These are phyloP conservation scores for Chaetothyriales sp. DNA, from an alignment of 2,329 filamentous ascomycete species.

Conservation along the genomic window DNA sequence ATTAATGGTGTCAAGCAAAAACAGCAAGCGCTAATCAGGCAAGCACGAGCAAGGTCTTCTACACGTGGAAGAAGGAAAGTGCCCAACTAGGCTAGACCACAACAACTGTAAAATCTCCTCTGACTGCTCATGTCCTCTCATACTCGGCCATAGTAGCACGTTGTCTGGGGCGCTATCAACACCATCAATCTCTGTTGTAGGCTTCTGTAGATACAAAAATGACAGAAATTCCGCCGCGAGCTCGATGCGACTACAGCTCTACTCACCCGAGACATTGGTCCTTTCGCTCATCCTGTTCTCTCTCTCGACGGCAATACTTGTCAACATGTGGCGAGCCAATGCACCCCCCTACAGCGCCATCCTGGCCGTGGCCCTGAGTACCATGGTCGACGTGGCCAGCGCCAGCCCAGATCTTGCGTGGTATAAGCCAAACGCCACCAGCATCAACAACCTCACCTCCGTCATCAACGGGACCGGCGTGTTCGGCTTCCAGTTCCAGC, in stretches of 20 bases:
- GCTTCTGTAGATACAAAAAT: neutral
- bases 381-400: neutral
- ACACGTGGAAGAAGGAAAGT: too few species aligned
- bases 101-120: too few species aligned
- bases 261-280: neutral
- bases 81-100: too few species aligned
- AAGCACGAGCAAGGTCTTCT: too few species aligned
- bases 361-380: neutral
- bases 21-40: too few species aligned
- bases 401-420: constrained; percentile 33
- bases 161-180: neutral
- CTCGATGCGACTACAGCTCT: neutral
- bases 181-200: neutral
- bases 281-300: neutral
- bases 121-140: neutral
- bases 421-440: constrained; percentile 41
- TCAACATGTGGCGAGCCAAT: neutral
- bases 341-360: neutral
- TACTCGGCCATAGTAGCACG: neutral
- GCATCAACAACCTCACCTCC: constrained; percentile 46
- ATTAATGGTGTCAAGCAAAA: too few species aligned
- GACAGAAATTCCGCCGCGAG: neutral
- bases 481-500: constrained; percentile 63
- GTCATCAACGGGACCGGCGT: constrained; percentile 46
- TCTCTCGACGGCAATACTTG: neutral